Evolutionary conservation across 179 eudicot genomes (phyloP), one percentile per base, ranked within the genome.

Genomic region (Silene noctiflora): DNA sequence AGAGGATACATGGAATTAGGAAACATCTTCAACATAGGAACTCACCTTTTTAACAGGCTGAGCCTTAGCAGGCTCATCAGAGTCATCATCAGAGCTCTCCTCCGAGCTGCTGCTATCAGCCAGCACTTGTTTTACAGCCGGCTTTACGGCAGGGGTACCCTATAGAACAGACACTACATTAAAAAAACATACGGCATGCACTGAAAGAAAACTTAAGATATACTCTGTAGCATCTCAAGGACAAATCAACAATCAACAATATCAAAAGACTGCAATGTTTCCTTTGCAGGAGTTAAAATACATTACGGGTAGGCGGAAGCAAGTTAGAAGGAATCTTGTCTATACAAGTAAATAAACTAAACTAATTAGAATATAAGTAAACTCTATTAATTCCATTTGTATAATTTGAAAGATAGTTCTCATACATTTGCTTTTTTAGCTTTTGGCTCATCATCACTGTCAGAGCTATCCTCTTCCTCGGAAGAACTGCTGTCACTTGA

Each of bases 31-130:
- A 14, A 1, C 19, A 27, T n/a, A 29, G 6, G 19, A 22, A 22
- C 72, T 33, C 59, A 79, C 84, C 83, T 74, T 79, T 72, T 77
- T 80, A 5, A 56, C 73, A 4, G 27, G 25, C 9, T 66, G 65
- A 5, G 67, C 74, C 77, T 84, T 79, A 2, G 75, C 6, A 55
- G 85, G 78, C 75, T 79, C 84, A 10, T 80, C 85, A 25, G 85
- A 83, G 39, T 81, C 88, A 0, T 81, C 88, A 48, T 68, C 71
- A 68, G 80, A 76, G 39, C 67, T 62, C n/a, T 46, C 48, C 0
- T 75, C 66, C n/a, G 78, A 63, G 68, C 81, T 71, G 67, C 79
- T 58, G 16, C 12, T 80, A 27, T 79, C 66, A 33, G 59, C 72
- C 67, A 68, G 55, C 33, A 75, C 56, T 39, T 39, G 46, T 39